Conservation (phyloP, 2,329 filamentous ascomycete genomes). For the Cladosporium halotolerans region DNA sequence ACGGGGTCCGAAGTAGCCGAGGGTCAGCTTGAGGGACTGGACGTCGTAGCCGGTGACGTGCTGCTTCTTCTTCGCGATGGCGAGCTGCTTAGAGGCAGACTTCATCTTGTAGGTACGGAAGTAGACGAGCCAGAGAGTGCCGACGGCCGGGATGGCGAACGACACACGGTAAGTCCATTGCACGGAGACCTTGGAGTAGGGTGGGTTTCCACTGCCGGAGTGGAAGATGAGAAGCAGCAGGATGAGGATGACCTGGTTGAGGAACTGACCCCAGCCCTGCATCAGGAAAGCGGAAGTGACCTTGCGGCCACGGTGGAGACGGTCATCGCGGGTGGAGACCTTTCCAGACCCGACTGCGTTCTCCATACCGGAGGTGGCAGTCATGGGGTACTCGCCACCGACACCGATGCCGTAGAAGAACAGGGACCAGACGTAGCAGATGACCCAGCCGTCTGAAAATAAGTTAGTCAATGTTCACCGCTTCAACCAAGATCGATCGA, state of each 20-base stretch:
- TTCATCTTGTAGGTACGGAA: slow-evolving; percentile 95
- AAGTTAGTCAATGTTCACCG: slow-evolving; percentile 9
- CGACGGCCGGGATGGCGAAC: slow-evolving; percentile 83
- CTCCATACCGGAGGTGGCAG: slow-evolving; percentile 81
- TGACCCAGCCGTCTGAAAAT: slow-evolving; percentile 74
- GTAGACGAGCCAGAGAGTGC: slow-evolving; percentile 91
- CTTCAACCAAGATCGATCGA: not conserved
- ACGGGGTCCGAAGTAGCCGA: slow-evolving; percentile 78
- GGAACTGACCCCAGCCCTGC: slow-evolving; percentile 96
- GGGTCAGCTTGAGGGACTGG: slow-evolving; percentile 70
- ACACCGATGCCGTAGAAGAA: slow-evolving; percentile 77
- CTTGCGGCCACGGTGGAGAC: slow-evolving; percentile 90
- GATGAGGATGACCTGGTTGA: slow-evolving; percentile 88
- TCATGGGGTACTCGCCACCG: slow-evolving; percentile 93
- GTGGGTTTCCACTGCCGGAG: slow-evolving; percentile 65
- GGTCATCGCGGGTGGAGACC: slow-evolving; percentile 84
- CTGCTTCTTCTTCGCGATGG: slow-evolving; percentile 74
- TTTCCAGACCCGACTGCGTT: slow-evolving; percentile 75
- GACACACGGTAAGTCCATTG: slow-evolving; percentile 91
- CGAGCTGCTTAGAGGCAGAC: slow-evolving; percentile 74
- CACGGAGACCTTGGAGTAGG: slow-evolving; percentile 69
- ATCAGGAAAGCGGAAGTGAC: slow-evolving; percentile 95
- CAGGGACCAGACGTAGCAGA: slow-evolving; percentile 90
- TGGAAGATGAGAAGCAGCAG: slow-evolving; percentile 83
- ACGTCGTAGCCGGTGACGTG: slow-evolving; percentile 89